These are phyloP conservation scores for Naegleria gruberi DNA, from an alignment of 208 protist genomes.

Conservation along the genomic window DNA sequence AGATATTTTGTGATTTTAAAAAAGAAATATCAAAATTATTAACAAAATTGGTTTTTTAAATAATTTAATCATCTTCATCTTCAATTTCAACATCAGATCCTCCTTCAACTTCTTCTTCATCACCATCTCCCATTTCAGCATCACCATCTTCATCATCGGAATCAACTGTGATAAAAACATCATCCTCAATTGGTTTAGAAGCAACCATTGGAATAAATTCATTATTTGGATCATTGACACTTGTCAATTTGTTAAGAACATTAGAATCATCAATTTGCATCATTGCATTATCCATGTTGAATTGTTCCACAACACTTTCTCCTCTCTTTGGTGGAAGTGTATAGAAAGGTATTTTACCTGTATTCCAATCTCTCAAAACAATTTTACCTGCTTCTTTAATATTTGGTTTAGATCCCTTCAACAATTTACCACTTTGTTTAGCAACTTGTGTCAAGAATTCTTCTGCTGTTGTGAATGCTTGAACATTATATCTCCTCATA, in stretches of 20 bases:
- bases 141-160: constrained; percentile 1
- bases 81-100: neutral
- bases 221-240: neutral
- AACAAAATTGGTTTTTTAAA: too few species aligned
- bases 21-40: too few species aligned
- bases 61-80: neutral
- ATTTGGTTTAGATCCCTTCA: constrained; percentile 72
- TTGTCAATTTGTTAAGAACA: neutral
- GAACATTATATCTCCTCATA: constrained; percentile 47
- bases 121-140: neutral
- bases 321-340: constrained; percentile 64
- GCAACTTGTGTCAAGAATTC: constrained; percentile 45
- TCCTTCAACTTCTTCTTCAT: neutral
- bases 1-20: too few species aligned
- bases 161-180: neutral
- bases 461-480: constrained; percentile 30
- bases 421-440: constrained; percentile 48
- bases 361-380: constrained; percentile 88
- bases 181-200: neutral
- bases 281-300: neutral
- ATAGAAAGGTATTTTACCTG: constrained; percentile 88
- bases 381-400: constrained; percentile 74
- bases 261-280: neutral
- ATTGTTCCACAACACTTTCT: neutral
- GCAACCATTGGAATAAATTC: constrained; percentile 6